These are phyloP conservation scores for Saturnispora saitoi DNA, from an alignment of 805 yeast genomes.

Conservation along the genomic window DNA sequence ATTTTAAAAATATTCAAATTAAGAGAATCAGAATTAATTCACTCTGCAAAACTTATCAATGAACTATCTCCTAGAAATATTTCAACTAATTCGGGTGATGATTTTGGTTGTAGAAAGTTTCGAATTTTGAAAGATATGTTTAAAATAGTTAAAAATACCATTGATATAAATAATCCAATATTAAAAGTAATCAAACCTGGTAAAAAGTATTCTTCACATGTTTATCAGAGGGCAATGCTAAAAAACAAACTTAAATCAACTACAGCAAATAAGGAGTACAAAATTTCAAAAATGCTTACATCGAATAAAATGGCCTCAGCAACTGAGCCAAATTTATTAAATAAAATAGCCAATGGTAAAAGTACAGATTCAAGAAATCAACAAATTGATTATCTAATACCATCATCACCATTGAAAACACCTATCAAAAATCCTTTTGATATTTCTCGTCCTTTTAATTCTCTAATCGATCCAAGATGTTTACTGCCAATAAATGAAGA, in stretches of 20 bases:
- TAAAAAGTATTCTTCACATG: conserved; percentile 23
- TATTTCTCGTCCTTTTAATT: not conserved
- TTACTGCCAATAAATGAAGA: not conserved
- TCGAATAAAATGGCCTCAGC: not conserved
- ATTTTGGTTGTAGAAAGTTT: conserved; percentile 18
- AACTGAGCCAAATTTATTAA: not conserved
- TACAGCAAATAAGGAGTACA: not conserved
- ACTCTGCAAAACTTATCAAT: conserved; percentile 19
- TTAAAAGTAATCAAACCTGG: conserved; percentile 26
- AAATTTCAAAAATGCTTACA: not conserved
- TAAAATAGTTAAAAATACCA: conserved; percentile 13
- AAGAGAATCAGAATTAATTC: conserved; percentile 16
- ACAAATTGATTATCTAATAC: not conserved
- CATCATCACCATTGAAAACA: conserved; percentile 4
- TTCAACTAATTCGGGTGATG: conserved; percentile 14
- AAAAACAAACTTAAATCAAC: not conserved
- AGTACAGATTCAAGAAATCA: not conserved
- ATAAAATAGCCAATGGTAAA: not conserved
- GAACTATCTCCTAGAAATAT: conserved; percentile 17
- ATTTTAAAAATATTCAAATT: conserved; percentile 27
- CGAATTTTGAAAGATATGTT: conserved; percentile 22
- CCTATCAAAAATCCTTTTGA: not conserved
- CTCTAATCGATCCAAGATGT: conserved; percentile 2
- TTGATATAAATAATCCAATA: not conserved
- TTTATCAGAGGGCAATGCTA: conserved; percentile 12